Base-by-base conservation (phyloP, 2,329 filamentous ascomycete genomes). In the Acephala macrosclerotiorum region DNA sequence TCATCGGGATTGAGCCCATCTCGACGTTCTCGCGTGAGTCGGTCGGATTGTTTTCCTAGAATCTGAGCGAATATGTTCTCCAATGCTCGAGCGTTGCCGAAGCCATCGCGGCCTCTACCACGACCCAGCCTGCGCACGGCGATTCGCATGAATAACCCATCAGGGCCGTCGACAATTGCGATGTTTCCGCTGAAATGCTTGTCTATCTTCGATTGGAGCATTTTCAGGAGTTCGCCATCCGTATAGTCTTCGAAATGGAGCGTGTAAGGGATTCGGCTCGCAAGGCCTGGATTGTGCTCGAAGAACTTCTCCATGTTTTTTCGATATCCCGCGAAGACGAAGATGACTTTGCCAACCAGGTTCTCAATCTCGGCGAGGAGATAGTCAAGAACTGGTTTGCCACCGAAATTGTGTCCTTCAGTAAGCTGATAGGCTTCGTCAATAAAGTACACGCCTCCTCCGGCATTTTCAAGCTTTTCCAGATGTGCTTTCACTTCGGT, bases 351-450 rank as follows among this genome's bases (percentile, higher is more conserved):
- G 38, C 26, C 90, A 0, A 82, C 84, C 1, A 87, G 80, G 55
- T 92, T 91, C 70, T 94, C 91, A 0, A 93, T 85, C 71, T 93
- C 89, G 0, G 89, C 83, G 0, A 94, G 83, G 0, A 94, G 79
- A 66, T 84, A 91, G 67, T 94, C 90, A 0, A 94, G 79, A 0
- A 93, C 89, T 0, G 83, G 82, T 0, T 76, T 79, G 0, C 90
- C 90, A 0, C 84, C 85, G 1, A 74, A 71, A 29, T 79, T 89
- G 61, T 85, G 85, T 0, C 84, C 83, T 0, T 85, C 86, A 0
- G 86, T 83, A 0, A 94, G 80, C 68, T 93, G 91, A 72, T 94
- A 93, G 0, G 91, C 90, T 74, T 94, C 91, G 66, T 95, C 91
- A 25, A 94, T 89, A 73, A 94, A 94, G 1, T 93, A 70, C 0